A percentile compares a stretch with the other conserved stretches of the same genome.
phyloP scores from a whole-genome alignment of 2,329 filamentous ascomycete species.

The Conoideocrella luteorostrata region DNA sequence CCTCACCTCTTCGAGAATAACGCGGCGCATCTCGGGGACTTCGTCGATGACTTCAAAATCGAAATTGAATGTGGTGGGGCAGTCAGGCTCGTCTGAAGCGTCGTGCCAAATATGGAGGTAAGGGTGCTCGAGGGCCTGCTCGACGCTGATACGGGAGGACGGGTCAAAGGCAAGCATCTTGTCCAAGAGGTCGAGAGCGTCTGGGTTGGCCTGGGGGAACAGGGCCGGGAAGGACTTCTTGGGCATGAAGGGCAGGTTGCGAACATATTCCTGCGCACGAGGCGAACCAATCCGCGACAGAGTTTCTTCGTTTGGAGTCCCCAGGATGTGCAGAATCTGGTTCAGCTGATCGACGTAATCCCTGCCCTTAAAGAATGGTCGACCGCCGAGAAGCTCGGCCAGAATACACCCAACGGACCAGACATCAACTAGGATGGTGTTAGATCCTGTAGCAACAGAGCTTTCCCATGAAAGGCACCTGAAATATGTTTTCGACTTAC shows the following conservation, averaged over 20 bases:
- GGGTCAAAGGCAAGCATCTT: conserved; percentile 98
- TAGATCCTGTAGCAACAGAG: too few relatives aligned
- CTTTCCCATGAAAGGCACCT: too few relatives aligned
- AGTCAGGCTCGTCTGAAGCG: conserved; percentile 88
- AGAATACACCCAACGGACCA: conserved; percentile 99
- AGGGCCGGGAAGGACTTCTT: conserved; percentile 85
- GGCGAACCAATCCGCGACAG: conserved; percentile 89
- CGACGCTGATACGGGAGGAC: conserved; percentile 84
- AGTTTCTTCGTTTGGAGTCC: conserved; percentile 93
- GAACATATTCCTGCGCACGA: conserved; percentile 94
- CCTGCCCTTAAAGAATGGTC: conserved; percentile 97
- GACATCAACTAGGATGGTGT: conserved; percentile 96
- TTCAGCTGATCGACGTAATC: conserved; percentile 99
- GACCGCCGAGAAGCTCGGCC: conserved; percentile 88
- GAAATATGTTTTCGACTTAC: conserved; percentile 51
- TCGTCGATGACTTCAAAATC: conserved; percentile 97
- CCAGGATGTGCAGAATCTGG: conserved; percentile 96
- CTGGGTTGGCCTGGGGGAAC: conserved; percentile 92
- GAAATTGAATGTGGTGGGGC: conserved; percentile 94
- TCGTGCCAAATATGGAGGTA: conserved; percentile 99
- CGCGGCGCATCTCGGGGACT: conserved; percentile 87
- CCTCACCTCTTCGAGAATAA: conserved; percentile 93
- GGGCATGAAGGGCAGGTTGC: conserved; percentile 89
- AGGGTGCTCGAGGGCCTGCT: conserved; percentile 90
- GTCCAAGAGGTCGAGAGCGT: conserved; percentile 90